These are phyloP conservation scores for Xanthoconium separans DNA, from an alignment of 1,284 basidiomycete genomes.

Conservation along the genomic window DNA sequence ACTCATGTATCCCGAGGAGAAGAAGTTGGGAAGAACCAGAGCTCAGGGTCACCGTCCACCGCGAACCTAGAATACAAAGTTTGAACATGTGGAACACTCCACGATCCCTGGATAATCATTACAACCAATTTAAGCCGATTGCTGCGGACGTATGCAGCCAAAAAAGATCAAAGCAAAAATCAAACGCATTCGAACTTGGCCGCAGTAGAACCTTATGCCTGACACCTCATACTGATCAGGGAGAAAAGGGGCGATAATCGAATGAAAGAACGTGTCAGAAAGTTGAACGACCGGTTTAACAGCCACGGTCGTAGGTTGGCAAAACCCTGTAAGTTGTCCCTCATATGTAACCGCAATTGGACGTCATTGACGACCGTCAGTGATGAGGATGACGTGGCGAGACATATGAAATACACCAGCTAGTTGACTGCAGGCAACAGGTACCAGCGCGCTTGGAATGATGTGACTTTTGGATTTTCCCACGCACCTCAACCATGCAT, in stretches of 20 bases:
- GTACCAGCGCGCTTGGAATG: no score
- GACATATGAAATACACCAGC: neutral
- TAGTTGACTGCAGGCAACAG: neutral
- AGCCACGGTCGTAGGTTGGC: neutral
- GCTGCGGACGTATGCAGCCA: neutral
- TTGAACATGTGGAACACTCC: no score
- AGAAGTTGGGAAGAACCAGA: neutral
- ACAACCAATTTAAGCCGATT: neutral
- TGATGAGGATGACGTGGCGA: neutral
- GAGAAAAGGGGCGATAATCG: neutral
- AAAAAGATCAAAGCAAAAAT: neutral
- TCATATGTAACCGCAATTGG: neutral
- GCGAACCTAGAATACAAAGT: neutral
- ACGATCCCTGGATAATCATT: neutral
- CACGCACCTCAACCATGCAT: no score
- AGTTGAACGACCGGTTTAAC: neutral
- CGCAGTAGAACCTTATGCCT: neutral
- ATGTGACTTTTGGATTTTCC: no score
- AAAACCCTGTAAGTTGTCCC: neutral
- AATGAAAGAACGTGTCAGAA: neutral
- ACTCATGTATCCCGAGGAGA: conserved; percentile 2
- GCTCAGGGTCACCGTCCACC: neutral
- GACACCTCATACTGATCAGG: neutral
- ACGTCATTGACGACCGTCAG: neutral
- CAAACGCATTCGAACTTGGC: neutral